A percentile compares a stretch with the other conserved stretches of the same genome.
Conservation (phyloP, 768 basidiomycete genomes). For the Psilocybe tampanensis region DNA sequence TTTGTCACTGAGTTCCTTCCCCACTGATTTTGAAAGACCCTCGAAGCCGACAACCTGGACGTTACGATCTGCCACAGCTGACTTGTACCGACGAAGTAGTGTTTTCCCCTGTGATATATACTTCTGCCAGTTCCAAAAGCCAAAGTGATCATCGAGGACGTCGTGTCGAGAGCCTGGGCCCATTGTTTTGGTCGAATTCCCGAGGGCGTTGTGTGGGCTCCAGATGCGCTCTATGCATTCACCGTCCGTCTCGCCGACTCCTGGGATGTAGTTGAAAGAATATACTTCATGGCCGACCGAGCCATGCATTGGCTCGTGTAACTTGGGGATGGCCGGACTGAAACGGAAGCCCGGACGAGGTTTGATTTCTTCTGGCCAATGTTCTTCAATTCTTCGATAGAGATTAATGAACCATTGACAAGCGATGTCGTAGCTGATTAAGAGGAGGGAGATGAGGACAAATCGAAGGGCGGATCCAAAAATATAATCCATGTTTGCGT, state of each 20-base stretch:
- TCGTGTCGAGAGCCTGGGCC: constrained; percentile 30
- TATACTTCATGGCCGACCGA: constrained; percentile 22
- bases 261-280: constrained; percentile 28
- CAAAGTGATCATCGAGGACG: constrained; percentile 35
- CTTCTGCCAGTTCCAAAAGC: constrained; percentile 34
- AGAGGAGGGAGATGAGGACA: not conserved
- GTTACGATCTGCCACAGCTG: constrained; percentile 13
- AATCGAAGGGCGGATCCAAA: not conserved
- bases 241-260: constrained; percentile 30
- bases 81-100: constrained; percentile 3
- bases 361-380: constrained; percentile 8
- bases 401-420: constrained; percentile 32
- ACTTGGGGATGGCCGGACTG: constrained; percentile 28
- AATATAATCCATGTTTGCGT: constrained; percentile 17
- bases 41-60: constrained; percentile 11
- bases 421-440: constrained; percentile 32
- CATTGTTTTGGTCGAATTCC: constrained; percentile 34
- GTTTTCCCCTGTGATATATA: constrained; percentile 7
- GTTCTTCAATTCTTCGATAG: constrained; percentile 12
- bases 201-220: constrained; percentile 27
- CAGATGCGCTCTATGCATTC: constrained; percentile 37
- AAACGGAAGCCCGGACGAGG: not conserved
- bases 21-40: constrained; percentile 1
- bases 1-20: not conserved
- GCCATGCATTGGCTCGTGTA: constrained; percentile 32